phyloP scores from a whole-genome alignment of 768 basidiomycete genomes.

The Scleroderma bovista region DNA sequence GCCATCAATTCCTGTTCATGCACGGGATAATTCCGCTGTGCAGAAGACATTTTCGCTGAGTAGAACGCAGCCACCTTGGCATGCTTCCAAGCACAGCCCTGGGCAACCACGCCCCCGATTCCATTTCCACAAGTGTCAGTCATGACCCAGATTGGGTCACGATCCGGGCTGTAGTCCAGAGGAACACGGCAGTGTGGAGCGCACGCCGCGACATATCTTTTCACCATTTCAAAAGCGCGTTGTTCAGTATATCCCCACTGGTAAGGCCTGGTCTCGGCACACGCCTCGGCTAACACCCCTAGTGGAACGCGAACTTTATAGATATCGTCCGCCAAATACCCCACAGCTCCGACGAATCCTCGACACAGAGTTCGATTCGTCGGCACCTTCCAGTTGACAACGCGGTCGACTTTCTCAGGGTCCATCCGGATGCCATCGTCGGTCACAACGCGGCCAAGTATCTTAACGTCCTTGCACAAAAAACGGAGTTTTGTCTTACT shows the following conservation, averaged over 20 bases:
- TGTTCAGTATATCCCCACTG: not conserved
- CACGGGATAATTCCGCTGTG: not conserved
- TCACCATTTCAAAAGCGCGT: not conserved
- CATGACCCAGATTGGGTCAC: not conserved
- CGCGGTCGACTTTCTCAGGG: constrained; percentile 35
- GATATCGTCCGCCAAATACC: not conserved
- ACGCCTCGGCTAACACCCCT: not conserved
- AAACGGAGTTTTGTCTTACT: constrained; percentile 31
- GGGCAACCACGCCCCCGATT: not conserved
- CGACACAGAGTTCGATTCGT: not conserved
- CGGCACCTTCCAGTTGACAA: constrained; percentile 13
- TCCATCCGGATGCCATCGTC: constrained; percentile 39
- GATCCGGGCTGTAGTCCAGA: not conserved
- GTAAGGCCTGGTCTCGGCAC: not conserved
- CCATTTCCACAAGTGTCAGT: not conserved
- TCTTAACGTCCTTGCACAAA: constrained; percentile 22
- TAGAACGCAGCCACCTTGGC: not conserved
- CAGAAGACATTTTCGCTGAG: not conserved
- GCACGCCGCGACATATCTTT: not conserved
- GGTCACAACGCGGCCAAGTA: constrained; percentile 33
- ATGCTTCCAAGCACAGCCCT: not conserved
- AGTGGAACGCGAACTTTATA: not conserved
- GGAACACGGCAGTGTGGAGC: not conserved
- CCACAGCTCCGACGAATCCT: constrained; percentile 2
- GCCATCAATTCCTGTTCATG: not conserved